These are phyloP conservation scores for Colletotrichum liaoningense DNA, from an alignment of 2,329 filamentous ascomycete species.

Conservation along the genomic window DNA sequence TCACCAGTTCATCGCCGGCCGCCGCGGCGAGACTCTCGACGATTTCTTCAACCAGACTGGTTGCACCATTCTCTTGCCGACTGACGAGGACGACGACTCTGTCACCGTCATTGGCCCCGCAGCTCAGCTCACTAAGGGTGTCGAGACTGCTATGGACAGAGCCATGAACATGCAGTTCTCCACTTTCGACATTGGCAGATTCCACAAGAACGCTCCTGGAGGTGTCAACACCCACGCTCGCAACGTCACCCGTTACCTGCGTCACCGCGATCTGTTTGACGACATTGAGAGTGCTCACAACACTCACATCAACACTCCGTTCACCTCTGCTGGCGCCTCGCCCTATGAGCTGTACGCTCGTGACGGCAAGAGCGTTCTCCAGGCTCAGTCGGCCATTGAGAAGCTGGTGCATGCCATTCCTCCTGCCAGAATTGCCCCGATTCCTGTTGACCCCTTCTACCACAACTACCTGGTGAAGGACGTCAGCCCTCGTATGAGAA, in stretches of 20 bases:
- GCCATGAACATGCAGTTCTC: conserved; percentile 88
- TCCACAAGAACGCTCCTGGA: conserved; percentile 78
- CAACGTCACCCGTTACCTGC: conserved; percentile 88
- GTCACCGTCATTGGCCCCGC: conserved; percentile 87
- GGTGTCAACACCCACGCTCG: conserved; percentile 84
- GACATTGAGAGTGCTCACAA: conserved; percentile 84
- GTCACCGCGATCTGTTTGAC: conserved; percentile 83
- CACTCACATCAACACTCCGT: conserved; percentile 88
- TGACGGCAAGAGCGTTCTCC: conserved; percentile 84
- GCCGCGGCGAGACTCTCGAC: conserved; percentile 81
- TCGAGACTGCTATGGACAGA: conserved; percentile 88
- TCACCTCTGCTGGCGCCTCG: conserved; percentile 74
- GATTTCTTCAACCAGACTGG: conserved; percentile 93
- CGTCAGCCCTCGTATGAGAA: conserved; percentile 71
- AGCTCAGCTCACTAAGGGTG: conserved; percentile 77
- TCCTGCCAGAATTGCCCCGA: conserved; percentile 74
- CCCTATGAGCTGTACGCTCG: conserved; percentile 91
- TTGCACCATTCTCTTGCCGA: conserved; percentile 86
- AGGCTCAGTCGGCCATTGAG: conserved; percentile 80
- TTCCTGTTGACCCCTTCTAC: conserved; percentile 83
- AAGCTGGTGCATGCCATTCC: conserved; percentile 80
- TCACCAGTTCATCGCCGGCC: conserved; percentile 95
- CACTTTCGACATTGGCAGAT: conserved; percentile 83
- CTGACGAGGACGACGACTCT: conserved; percentile 81
- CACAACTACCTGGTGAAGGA: conserved; percentile 77